phyloP scores from a whole-genome alignment of 768 basidiomycete genomes.

The Aureoboletus auriporus region DNA sequence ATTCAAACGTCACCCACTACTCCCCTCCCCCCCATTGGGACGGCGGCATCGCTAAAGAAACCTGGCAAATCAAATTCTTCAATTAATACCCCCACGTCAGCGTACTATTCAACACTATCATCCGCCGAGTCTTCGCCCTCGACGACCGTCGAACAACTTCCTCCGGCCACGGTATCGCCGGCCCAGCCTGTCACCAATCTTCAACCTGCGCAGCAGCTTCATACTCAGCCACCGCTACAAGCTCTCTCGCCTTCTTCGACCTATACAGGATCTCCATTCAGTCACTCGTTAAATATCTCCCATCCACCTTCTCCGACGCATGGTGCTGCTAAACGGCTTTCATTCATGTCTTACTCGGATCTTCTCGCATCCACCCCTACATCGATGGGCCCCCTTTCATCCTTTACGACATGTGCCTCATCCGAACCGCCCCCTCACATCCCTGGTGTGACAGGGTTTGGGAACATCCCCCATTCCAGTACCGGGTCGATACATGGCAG shows the following conservation, averaged over 20 bases:
- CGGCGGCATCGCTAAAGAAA: slow-evolving; percentile 4
- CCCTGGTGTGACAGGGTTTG: slow-evolving; percentile 49
- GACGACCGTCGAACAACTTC: slow-evolving; percentile 33
- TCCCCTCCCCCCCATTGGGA: slow-evolving; percentile 2
- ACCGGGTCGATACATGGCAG: slow-evolving; percentile 23
- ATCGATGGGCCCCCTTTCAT: slow-evolving; percentile 64
- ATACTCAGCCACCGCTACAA: slow-evolving; percentile 14
- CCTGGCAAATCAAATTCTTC: slow-evolving; percentile 19
- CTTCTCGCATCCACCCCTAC: slow-evolving; percentile 75
- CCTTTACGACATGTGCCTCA: slow-evolving; percentile 61
- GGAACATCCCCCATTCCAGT: slow-evolving; percentile 24
- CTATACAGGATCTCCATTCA: slow-evolving; percentile 25
- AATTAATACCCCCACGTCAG: slow-evolving; percentile 45
- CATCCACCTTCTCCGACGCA: slow-evolving; percentile 47
- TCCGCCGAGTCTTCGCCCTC: slow-evolving; percentile 37
- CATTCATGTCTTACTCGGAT: slow-evolving; percentile 88
- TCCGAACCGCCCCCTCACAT: slow-evolving; percentile 74
- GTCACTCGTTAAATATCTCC: slow-evolving; percentile 20
- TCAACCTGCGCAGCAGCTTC: slow-evolving; percentile 12
- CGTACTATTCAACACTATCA: slow-evolving; percentile 42
- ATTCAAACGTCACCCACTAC: slow-evolving; percentile 23
- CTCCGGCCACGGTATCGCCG: slow-evolving; percentile 20
- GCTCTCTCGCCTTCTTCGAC: slow-evolving; percentile 22
- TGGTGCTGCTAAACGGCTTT: slow-evolving; percentile 61
- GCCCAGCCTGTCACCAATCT: slow-evolving; percentile 19